phyloP scores from a whole-genome alignment of 2,329 filamentous ascomycete species.

The Neoscytalidium dimidiatum region DNA sequence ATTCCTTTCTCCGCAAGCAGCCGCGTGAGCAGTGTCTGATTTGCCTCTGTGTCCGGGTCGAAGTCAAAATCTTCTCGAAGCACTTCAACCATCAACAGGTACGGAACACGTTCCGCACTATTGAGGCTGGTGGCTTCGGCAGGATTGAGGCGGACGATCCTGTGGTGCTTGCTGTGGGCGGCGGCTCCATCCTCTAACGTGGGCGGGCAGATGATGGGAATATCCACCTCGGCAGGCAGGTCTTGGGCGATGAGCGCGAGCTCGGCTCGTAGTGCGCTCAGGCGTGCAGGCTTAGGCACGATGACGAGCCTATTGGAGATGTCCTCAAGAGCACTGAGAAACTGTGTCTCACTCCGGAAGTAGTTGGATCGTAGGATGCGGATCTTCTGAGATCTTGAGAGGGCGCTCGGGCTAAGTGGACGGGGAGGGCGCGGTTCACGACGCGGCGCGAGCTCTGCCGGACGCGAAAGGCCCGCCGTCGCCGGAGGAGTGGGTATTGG shows the following conservation, averaged over 20 bases:
- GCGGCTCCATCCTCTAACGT: constrained; percentile 72
- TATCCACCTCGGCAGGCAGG: constrained; percentile 79
- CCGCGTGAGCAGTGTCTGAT: constrained; percentile 65
- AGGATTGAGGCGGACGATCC: constrained; percentile 80
- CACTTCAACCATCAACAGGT: constrained; percentile 82
- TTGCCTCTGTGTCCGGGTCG: constrained; percentile 72
- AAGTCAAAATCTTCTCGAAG: constrained; percentile 81
- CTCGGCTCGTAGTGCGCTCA: constrained; percentile 80
- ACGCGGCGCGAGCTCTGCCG: constrained; percentile 31
- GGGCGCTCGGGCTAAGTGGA: constrained; percentile 59
- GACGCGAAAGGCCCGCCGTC: constrained; percentile 40
- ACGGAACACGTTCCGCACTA: constrained; percentile 83
- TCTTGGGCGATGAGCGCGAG: constrained; percentile 79
- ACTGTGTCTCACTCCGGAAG: constrained; percentile 78
- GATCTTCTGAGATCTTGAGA: constrained; percentile 68
- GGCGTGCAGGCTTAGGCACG: constrained; percentile 77
- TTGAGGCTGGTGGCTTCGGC: constrained; percentile 83
- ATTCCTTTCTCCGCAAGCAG: constrained; percentile 67
- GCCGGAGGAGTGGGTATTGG: constrained; percentile 40
- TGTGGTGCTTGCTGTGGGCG: constrained; percentile 74
- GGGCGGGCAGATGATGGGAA: constrained; percentile 78
- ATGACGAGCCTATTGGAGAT: constrained; percentile 83
- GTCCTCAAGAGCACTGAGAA: constrained; percentile 76
- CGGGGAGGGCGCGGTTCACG: constrained; percentile 58
- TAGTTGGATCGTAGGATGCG: constrained; percentile 77